These are phyloP conservation scores for Metarhizium humberi DNA, from an alignment of 2,329 filamentous ascomycete genomes.

Conservation along the genomic window DNA sequence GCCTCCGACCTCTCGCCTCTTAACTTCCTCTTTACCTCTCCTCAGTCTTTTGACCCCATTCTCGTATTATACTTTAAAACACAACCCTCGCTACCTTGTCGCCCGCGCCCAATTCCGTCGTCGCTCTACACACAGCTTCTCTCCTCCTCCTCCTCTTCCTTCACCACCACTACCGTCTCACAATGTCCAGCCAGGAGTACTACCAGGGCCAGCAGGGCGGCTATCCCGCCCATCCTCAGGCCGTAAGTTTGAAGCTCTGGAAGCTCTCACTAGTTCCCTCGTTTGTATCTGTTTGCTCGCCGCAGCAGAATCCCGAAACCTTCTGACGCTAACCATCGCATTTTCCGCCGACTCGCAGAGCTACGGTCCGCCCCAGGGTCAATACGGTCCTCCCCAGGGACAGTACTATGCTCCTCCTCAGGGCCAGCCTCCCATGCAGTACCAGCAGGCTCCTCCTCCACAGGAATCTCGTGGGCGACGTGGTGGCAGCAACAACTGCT, in stretches of 20 bases:
- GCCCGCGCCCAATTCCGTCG: background rate
- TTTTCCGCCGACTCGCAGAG: constrained; percentile 8
- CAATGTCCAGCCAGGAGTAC: constrained; percentile 33
- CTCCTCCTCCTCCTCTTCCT: background rate
- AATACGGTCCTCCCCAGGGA: constrained; percentile 24
- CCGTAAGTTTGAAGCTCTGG: constrained; percentile 20
- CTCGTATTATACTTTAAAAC: background rate
- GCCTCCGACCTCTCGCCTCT: background rate
- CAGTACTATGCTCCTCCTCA: constrained; percentile 21
- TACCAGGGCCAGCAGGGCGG: constrained; percentile 26
- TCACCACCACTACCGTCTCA: background rate
- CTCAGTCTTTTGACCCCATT: background rate
- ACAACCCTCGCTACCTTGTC: background rate
- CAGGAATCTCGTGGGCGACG: constrained; percentile 18
- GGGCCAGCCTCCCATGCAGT: constrained; percentile 33
- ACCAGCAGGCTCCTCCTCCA: constrained; percentile 28
- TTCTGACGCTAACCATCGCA: background rate
- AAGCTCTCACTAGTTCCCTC: background rate
- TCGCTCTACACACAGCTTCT: background rate
- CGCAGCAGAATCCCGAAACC: background rate
- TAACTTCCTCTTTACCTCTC: background rate
- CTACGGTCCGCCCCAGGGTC: constrained; percentile 22
- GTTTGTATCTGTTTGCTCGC: background rate
- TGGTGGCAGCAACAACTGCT: constrained; percentile 29
- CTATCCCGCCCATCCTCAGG: constrained; percentile 30